Percentiles rank a stretch among this genome's conserved stretches.
These are phyloP conservation scores for Suhomyces canberraensis DNA, from an alignment of 805 yeast species.

Conservation along the genomic window DNA sequence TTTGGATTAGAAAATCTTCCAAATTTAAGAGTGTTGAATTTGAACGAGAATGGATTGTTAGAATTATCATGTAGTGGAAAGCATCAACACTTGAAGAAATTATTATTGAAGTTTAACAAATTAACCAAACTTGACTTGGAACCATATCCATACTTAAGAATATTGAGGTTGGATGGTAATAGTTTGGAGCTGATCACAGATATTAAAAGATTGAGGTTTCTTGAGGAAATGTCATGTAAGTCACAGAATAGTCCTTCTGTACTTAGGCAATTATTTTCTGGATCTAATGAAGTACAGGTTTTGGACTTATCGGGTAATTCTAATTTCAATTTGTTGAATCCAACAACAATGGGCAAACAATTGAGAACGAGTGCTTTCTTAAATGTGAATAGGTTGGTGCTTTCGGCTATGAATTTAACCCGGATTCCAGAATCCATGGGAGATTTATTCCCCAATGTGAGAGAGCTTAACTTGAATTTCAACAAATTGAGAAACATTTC, in stretches of 20 bases:
- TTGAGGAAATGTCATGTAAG: constrained; percentile 45
- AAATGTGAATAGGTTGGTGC: constrained; percentile 37
- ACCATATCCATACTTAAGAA: constrained; percentile 37
- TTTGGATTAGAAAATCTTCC: constrained; percentile 34
- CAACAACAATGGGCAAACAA: neutral
- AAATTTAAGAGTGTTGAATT: constrained; percentile 36
- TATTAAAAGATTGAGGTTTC: constrained; percentile 24
- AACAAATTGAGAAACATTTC: constrained; percentile 38
- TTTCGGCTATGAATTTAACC: constrained; percentile 47
- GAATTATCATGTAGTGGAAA: constrained; percentile 16
- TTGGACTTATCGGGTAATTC: constrained; percentile 43
- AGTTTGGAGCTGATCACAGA: constrained; percentile 21
- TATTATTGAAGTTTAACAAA: constrained; percentile 36
- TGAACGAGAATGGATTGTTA: constrained; percentile 39
- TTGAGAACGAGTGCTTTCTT: constrained; percentile 19
- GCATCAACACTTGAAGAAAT: constrained; percentile 34
- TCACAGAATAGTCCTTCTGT: constrained; percentile 20
- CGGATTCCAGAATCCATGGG: constrained; percentile 37
- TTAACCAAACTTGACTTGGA: constrained; percentile 30
- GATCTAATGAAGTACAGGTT: constrained; percentile 19
- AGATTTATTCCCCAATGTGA: constrained; percentile 42
- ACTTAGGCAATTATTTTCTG: neutral
- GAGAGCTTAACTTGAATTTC: constrained; percentile 49
- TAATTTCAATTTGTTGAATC: constrained; percentile 10
- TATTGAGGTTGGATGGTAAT: constrained; percentile 47